Conservation (phyloP, 768 basidiomycete species). For the Rhodosporidiobolus sp. region DNA sequence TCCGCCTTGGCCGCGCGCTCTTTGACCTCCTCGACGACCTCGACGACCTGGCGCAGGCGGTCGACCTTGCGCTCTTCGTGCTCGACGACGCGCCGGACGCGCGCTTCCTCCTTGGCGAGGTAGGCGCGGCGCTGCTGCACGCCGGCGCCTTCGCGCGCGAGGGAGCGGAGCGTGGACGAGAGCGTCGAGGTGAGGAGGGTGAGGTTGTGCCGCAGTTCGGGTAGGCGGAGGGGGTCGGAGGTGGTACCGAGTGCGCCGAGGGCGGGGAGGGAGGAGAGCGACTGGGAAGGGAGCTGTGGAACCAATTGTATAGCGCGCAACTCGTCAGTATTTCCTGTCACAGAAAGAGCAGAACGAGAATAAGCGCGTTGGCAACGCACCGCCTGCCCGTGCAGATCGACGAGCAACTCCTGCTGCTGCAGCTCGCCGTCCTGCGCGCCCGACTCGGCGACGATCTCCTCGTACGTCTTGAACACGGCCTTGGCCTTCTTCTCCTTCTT, state of each 20-base stretch:
- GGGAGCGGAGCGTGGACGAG: conserved; percentile 77
- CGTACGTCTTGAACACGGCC: conserved; percentile 93
- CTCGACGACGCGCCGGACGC: conserved; percentile 65
- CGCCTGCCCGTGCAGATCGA: conserved; percentile 89
- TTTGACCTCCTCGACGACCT: conserved; percentile 70
- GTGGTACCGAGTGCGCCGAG: conserved; percentile 60
- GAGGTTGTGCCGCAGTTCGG: conserved; percentile 95
- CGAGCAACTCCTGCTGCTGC: conserved; percentile 68
- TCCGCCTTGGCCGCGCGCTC: conserved; percentile 54
- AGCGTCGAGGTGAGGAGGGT: conserved; percentile 78
- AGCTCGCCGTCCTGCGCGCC: conserved; percentile 57
- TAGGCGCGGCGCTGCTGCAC: conserved; percentile 75
- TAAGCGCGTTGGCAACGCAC: conserved; percentile 55
- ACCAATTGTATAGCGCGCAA: not conserved
- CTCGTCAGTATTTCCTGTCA: not conserved
- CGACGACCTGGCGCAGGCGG: conserved; percentile 70
- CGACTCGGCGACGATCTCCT: conserved; percentile 86
- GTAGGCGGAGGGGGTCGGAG: conserved; percentile 79
- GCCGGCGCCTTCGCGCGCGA: conserved; percentile 83
- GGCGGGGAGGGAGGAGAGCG: conserved; percentile 58
- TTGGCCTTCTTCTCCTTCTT: conserved; percentile 67
- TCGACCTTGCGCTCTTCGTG: conserved; percentile 76
- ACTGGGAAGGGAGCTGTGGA: conserved; percentile 84
- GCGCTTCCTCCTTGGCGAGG: conserved; percentile 65
- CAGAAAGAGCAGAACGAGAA: not conserved